Base-by-base conservation (phyloP, 441 rosid species). In the Oxalis stricta region DNA sequence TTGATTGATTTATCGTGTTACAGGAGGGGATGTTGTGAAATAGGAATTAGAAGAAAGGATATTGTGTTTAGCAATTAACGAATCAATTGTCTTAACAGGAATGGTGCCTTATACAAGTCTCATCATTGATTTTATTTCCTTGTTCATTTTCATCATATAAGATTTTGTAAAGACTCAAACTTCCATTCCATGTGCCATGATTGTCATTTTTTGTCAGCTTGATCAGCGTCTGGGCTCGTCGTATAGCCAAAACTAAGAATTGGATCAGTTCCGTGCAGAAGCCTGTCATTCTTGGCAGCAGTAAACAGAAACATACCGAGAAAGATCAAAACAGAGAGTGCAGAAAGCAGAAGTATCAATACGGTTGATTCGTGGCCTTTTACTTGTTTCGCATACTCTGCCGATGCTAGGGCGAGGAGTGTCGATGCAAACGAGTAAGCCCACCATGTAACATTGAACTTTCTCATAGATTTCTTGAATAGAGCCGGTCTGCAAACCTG, bases 401-500 rank as follows among this genome's bases (percentile, higher is more conserved):
- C 51, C 1, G 85, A 57, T 48, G 71, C 72, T 18, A 72, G 55
- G 18, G 85, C 74, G 11, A 76, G 67, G 59, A 75, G 66, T 2
- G 78, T 74, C 5, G 65, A 24, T 0, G 80, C 55, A 45, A 72
- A 76, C 5, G 88, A 76, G 52, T 74, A 76, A 46, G 75, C 76
- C 77, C 83, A 79, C 85, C 77, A 74, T 1, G 75, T 69, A 1
- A 79, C 68, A 46, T 66, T 64, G 63, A 76, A 79, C 63, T 65
- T 72, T 60, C 56, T 76, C 71, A 62, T 64, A 0, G 84, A 64
- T 61, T 72, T 78, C 70, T 65, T 76, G 64, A 69, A 75, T 24
- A 80, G 65, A 38, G 38, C 49, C 26, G 86, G 84, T 30, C 84
- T 72, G 34, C 72, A 73, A 0, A 53, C 71, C 86, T 81, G 69